Conservation (phyloP, 352 stramenopile species). For the Phytophthora colocasiae region DNA sequence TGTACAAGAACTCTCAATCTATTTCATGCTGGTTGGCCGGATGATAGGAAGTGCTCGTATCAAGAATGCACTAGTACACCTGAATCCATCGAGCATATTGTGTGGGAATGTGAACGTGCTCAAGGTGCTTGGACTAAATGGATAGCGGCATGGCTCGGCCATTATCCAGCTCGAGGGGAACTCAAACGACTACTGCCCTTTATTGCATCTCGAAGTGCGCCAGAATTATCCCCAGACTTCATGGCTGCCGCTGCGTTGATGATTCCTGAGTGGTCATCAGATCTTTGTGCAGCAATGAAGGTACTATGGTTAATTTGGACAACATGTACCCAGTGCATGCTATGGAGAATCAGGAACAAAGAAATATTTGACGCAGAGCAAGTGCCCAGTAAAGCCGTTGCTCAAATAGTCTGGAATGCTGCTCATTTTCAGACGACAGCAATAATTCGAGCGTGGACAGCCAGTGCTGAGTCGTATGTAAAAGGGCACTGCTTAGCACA, state of each 20-base stretch:
- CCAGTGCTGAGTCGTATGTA: too few relatives aligned
- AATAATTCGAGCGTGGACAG: too few relatives aligned
- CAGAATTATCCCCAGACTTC: not conserved
- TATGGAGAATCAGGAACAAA: not conserved
- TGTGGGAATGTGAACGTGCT: not conserved
- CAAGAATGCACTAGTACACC: not conserved
- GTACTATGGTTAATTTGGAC: slow-evolving; percentile 4
- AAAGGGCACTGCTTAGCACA: too few relatives aligned
- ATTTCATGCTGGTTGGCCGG: not conserved
- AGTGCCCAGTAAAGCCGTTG: too few relatives aligned
- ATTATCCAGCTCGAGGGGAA: not conserved
- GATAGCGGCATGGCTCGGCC: not conserved
- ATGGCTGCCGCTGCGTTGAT: not conserved
- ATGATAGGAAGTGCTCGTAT: not conserved
- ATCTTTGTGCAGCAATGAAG: not conserved
- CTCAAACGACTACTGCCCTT: not conserved
- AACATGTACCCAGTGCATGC: slow-evolving; percentile 5
- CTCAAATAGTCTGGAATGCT: too few relatives aligned
- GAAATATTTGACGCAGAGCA: slow-evolving; percentile 1
- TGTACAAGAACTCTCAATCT: not conserved
- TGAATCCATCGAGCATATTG: not conserved
- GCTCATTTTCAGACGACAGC: too few relatives aligned
- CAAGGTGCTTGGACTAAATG: not conserved
- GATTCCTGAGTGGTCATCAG: not conserved
- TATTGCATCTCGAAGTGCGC: not conserved